Evolutionary conservation across 2,329 filamentous ascomycete species (phyloP), one percentile per base, ranked within the genome.

Genomic region (Ophiostoma australiae): DNA sequence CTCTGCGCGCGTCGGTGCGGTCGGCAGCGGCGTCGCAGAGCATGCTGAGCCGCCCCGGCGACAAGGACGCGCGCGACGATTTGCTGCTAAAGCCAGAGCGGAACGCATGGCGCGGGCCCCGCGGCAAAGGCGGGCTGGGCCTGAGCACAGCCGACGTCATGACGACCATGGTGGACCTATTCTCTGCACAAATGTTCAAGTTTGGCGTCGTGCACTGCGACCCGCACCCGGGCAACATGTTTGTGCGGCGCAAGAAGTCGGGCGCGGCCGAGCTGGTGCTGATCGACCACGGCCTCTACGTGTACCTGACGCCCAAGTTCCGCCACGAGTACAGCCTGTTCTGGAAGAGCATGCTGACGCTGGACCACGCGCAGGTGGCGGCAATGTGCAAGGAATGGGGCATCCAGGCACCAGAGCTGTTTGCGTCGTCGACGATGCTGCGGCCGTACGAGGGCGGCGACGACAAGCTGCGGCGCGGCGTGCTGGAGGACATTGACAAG

Each of bases 151-250:
- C 91, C 77, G 90, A 94, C 72, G 93, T 97, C 72, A 98, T 98
- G 95, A 91, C 90, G 6, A 97, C 93, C 41, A 97, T 98, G 89
- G 88, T 97, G 68, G 94, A 97, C 78, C 86, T 98, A 44, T 99
- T 98, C 83, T 92, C 90, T n/a, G 94, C 93, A 2, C 94, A 98
- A 78, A 98, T 98, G 86, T 99, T 97, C 83, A 90, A 97, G 74
- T 98, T 93, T 92, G 95, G 95, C 15, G 87, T 92, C 63, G 92
- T 98, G 0, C 94, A 99, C 82, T 97, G 94, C 81, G 95, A 99
- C 79, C 95, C 95, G 11, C 95, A 99, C 78, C 95, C 95, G 0
- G 94, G 94, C 37, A 99, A 99, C 81, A 95, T 98, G 79, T 97
- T 99, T 81, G 90, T 98, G 77, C 91, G 95, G 10, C 90, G 95